These are phyloP conservation scores for Hymenoscyphus infarciens DNA, from an alignment of 2,329 filamentous ascomycete genomes.

Conservation along the genomic window DNA sequence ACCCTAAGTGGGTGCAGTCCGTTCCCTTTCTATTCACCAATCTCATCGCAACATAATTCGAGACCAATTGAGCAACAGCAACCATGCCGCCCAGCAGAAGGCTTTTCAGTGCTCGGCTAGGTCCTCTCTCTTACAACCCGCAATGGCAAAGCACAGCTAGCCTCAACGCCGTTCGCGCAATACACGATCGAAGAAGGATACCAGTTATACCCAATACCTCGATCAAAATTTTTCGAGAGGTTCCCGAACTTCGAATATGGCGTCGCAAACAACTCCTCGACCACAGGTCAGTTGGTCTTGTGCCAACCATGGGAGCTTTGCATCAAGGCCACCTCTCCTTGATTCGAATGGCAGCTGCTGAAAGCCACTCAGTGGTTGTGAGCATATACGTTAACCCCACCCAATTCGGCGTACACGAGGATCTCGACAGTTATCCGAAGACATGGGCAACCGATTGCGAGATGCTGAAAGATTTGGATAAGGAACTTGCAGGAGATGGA, in stretches of 20 bases:
- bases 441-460: constrained; percentile 79
- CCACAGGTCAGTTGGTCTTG: constrained; percentile 74
- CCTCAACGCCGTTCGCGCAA: constrained; percentile 6
- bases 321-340: constrained; percentile 86
- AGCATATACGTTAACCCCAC: constrained; percentile 96
- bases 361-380: constrained; percentile 84
- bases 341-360: constrained; percentile 75
- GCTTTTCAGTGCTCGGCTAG: constrained; percentile 3
- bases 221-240: constrained; percentile 73
- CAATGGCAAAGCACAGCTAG: constrained; percentile 18
- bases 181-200: constrained; percentile 20
- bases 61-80: constrained; percentile 7
- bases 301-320: constrained; percentile 98
- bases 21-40: background rate
- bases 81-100: constrained; percentile 13
- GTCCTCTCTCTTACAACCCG: constrained; percentile 2
- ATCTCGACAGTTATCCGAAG: constrained; percentile 82
- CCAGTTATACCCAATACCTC: constrained; percentile 48
- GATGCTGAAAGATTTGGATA: constrained; percentile 64
- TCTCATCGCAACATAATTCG: background rate
- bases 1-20: constrained; percentile 23
- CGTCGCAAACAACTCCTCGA: constrained; percentile 62
- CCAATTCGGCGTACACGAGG: constrained; percentile 87
- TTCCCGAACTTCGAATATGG: constrained; percentile 66
- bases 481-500: constrained; percentile 63